Evolutionary conservation across 1,284 basidiomycete genomes (phyloP), one percentile per base, ranked within the genome.

Genomic region (Irpex sp.): DNA sequence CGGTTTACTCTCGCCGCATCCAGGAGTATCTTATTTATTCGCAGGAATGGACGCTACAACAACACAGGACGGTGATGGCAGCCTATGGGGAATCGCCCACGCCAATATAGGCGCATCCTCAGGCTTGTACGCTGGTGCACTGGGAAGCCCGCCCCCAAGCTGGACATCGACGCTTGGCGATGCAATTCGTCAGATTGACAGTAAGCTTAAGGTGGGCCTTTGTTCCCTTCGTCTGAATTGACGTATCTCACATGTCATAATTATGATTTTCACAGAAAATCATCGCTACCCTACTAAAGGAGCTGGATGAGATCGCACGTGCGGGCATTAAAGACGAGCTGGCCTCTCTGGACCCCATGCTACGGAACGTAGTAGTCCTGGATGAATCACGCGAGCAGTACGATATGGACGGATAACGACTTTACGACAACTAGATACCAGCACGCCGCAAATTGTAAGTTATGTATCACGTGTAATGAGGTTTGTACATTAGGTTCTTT

Each of bases 271-370:
- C 31, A 31, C 72, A 94, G 93, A 95, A 94, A 88, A 86, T 94
- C 66, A 88, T 88, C 26, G 82, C 84, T 9, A 76, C 76, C 33
- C 75, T 95, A 7, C 77, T 93, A 64, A 94, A 94, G 74, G 93
- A 95, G 67, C 82, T 95, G 13, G 93, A 95, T 72, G 79, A 82
- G 47, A 84, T 92, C 62, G 93, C 93, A 43, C 81, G 93, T 57
- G 85, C 85, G 51, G 84, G 86, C 15, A 94, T 95, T 73, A 87
- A 85, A 73, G 89, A 92, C 62, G 93, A 95, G 74, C 78, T 95
- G 51, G 83, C 88, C 21, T 89, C 89, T 19, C 78, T 94, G 37
- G 90, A 93, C 74, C 92, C 92, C 19, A 74, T 93, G 33, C 76
- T 93, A 64, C 79, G 87, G 39, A 90, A 89, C 58, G 73, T 76